Percentiles rank a stretch among this genome's conserved stretches.
Conservation (phyloP, 352 stramenopile species). For the Phytophthora pseudosyringae region DNA sequence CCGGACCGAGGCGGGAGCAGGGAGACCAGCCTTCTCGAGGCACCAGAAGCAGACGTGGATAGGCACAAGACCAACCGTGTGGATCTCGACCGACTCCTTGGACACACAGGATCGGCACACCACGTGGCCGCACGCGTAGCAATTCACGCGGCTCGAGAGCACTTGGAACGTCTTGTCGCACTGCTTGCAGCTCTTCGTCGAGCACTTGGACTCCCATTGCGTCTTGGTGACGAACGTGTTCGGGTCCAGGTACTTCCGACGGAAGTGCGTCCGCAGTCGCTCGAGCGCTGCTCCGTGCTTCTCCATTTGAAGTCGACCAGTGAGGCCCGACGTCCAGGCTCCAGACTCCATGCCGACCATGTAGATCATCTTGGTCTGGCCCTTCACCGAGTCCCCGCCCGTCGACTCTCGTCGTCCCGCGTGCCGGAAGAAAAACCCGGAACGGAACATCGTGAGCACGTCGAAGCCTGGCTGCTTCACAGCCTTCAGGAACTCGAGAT, state of each 20-base stretch:
- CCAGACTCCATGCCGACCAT: conserved; percentile 50
- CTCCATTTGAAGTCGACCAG: conserved; percentile 45
- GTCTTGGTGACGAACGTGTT: conserved; percentile 47
- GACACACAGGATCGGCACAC: conserved; percentile 40
- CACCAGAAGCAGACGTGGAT: conserved; percentile 43
- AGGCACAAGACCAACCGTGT: conserved; percentile 31
- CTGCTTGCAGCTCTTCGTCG: conserved; percentile 32
- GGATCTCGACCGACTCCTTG: conserved; percentile 45
- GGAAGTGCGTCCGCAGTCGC: conserved; percentile 50
- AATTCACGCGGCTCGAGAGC: conserved; percentile 50
- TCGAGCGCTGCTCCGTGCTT: conserved; percentile 41
- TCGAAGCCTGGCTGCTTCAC: conserved; percentile 25
- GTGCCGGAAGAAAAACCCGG: conserved; percentile 54
- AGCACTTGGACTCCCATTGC: conserved; percentile 41
- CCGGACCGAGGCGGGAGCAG: conserved; percentile 12
- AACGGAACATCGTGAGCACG: conserved; percentile 44
- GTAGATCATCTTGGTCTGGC: conserved; percentile 60
- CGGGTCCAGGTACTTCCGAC: conserved; percentile 48
- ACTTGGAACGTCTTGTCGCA: conserved; percentile 45
- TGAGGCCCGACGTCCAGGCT: conserved; percentile 32
- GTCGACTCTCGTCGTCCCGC: conserved; percentile 18
- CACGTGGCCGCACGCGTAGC: conserved; percentile 42
- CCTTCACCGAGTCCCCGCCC: conserved; percentile 13
- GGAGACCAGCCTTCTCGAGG: conserved; percentile 34
- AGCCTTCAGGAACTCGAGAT: conserved; percentile 18